Conservation (phyloP, 2,329 filamentous ascomycete genomes). For the Lanzia echinophila region DNA sequence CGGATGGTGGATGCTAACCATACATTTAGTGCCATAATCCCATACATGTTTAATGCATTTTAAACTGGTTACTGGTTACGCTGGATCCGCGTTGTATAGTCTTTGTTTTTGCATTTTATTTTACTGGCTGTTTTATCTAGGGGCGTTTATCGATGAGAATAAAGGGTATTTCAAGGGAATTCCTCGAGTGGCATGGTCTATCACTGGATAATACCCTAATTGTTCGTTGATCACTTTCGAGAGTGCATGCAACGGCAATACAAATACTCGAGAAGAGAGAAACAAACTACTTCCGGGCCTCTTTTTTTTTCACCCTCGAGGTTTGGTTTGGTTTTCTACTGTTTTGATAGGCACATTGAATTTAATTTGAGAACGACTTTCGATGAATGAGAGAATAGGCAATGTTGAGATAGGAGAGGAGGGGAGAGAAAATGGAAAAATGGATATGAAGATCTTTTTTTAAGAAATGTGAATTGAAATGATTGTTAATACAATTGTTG, state of each 20-base stretch:
- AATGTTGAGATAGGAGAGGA: background rate
- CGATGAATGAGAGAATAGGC: background rate
- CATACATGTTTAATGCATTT: constrained; percentile 29
- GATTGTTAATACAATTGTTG: too few species aligned
- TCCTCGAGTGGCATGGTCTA: constrained; percentile 5
- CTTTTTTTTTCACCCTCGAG: too few species aligned
- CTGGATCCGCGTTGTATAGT: constrained; percentile 8
- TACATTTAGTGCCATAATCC: constrained; percentile 27
- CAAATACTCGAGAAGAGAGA: background rate
- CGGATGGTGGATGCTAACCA: too few species aligned
- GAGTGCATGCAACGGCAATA: constrained; percentile 14
- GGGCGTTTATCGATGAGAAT: constrained; percentile 14
- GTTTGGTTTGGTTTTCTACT: constrained; percentile 3
- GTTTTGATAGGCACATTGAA: constrained; percentile 9
- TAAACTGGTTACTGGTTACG: constrained; percentile 11
- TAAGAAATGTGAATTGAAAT: too few species aligned
- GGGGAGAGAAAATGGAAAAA: too few species aligned
- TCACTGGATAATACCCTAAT: constrained; percentile 24
- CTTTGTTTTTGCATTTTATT: constrained; percentile 7
- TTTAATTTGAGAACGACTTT: constrained; percentile 7
- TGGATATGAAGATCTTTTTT: background rate
- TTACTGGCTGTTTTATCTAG: constrained; percentile 9
- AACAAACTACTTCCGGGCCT: background rate
- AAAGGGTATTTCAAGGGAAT: constrained; percentile 4
- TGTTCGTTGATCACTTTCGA: constrained; percentile 12